Conservation (phyloP, 768 basidiomycete species). For the Serendipita sp. region DNA sequence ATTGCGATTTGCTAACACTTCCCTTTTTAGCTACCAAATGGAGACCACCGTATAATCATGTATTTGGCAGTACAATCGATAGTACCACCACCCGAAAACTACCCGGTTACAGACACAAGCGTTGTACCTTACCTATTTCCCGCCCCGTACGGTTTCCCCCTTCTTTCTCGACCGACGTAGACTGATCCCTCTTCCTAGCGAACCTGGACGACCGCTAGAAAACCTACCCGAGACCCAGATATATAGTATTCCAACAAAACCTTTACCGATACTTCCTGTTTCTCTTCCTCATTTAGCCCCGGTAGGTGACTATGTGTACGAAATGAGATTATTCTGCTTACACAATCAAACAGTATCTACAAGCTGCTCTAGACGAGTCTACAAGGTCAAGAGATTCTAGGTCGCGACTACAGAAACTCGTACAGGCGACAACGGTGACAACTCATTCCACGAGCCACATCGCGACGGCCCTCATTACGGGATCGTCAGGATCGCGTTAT, state of each 20-base stretch:
- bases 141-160: background rate
- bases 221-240: conserved; percentile 2
- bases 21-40: background rate
- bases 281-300: background rate
- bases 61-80: background rate
- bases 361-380: background rate
- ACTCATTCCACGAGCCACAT: background rate
- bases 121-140: background rate
- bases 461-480: background rate
- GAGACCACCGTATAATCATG: background rate
- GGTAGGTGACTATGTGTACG: too few species aligned
- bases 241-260: background rate
- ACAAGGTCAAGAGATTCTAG: background rate
- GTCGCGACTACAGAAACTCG: background rate
- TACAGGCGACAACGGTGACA: background rate
- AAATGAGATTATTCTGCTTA: too few species aligned
- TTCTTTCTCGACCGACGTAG: too few species aligned
- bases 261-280: background rate
- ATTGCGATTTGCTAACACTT: background rate
- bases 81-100: background rate
- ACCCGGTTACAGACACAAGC: background rate
- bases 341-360: background rate
- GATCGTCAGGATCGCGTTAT: background rate
- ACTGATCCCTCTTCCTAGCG: too few species aligned
- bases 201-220: background rate